Base-by-base conservation (phyloP, 1,284 basidiomycete genomes). In the Rhodotorula glutinis region DNA sequence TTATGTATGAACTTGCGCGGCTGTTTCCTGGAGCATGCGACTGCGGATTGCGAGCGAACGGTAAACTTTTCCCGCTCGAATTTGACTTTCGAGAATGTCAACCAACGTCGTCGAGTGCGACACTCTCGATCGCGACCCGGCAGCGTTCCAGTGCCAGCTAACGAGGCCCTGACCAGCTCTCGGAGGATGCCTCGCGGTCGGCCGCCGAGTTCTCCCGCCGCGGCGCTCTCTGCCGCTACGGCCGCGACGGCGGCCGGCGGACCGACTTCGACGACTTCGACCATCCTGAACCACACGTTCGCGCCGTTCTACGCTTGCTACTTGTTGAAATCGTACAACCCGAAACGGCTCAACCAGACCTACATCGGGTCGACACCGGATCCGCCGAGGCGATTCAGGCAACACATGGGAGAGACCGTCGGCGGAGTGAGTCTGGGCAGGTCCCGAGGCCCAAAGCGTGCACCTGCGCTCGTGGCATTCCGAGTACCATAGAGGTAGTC, bases 291-390 rank as follows among this genome's bases (percentile, higher is more conserved):
- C 41, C 89, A 90, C 76, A 77, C 79, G 3, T 86, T 88, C 69
- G 89, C 91, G 2, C 78, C 84, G 0, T 91, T 94, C 78, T 95
- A 95, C 77, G 89, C 89, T 1, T 94, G 91, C 79, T 95, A 95
- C 78, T 83, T 94, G 0, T 82, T 95, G 17, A 87, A 88, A 73
- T 90, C 88, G 2, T 77, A 85, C 7, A 81, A 84, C 82, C 33
- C 49, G n/a, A 0, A 82, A 83, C 79, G 80, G 38, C 64, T 68
- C 5, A 61, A 60, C 44, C 67, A 62, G 23, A 85, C 87, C 80
- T 90, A 81, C 70, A 71, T 76, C 30, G 75, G 75, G 3, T 70
- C 67, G 23, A 74, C 75, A 84, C 90, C 90, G 0, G 84, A 87
- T 71, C 91, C 91, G 30, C 87, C 87, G 7, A 82, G 88, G 52